These are phyloP conservation scores for Lagenidium giganteum DNA, from an alignment of 352 stramenopile genomes.

Conservation along the genomic window DNA sequence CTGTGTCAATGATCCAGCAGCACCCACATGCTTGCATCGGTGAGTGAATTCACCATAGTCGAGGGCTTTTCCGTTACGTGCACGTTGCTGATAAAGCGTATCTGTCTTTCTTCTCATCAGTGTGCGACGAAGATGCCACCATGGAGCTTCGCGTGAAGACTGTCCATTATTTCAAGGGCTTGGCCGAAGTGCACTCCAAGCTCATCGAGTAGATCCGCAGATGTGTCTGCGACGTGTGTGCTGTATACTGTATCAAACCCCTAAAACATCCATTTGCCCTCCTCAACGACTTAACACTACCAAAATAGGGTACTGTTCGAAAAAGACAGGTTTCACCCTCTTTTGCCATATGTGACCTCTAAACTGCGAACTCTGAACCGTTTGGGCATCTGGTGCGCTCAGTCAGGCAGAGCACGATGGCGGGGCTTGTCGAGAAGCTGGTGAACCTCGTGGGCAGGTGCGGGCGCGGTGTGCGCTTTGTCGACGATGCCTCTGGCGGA, in stretches of 20 bases:
- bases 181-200: slow-evolving; percentile 45
- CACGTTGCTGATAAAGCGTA: too few species aligned
- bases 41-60: slow-evolving; percentile 18
- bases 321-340: too few species aligned
- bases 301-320: too few species aligned
- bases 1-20: slow-evolving; percentile 82
- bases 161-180: slow-evolving; percentile 88
- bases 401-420: slow-evolving; percentile 28
- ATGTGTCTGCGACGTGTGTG: too few species aligned
- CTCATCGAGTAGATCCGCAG: slow-evolving; percentile 15
- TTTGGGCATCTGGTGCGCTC: too few species aligned
- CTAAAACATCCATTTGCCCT: too few species aligned
- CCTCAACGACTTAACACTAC: too few species aligned
- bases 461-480: slow-evolving; percentile 1
- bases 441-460: slow-evolving; percentile 79
- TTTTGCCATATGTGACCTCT: too few species aligned
- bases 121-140: slow-evolving; percentile 87
- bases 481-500: not conserved
- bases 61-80: too few species aligned
- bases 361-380: too few species aligned
- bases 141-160: slow-evolving; percentile 88
- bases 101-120: too few species aligned
- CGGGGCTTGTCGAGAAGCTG: slow-evolving; percentile 83
- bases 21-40: slow-evolving; percentile 79
- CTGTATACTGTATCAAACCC: too few species aligned